Base-by-base conservation (phyloP, 768 basidiomycete species). In the Pleurotus giganteus region DNA sequence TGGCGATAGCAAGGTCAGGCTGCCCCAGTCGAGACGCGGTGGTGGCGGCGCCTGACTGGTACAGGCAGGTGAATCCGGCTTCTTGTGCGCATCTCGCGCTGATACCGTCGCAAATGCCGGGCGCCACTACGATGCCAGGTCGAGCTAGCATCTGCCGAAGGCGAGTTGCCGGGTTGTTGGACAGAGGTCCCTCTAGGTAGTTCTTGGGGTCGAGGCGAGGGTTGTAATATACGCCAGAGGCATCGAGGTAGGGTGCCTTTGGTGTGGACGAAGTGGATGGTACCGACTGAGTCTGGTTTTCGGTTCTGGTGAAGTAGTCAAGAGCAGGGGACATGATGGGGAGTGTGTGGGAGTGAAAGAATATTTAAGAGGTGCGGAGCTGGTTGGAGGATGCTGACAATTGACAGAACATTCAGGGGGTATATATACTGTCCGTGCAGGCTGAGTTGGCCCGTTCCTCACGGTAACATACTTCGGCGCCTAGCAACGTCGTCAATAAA, bases 41-140 rank as follows among this genome's bases (percentile, higher is more conserved):
- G 1, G 89, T 91, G 9, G 88, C 87, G 44, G 89, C 88, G 44
- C 89, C 89, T 61, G 86, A 89, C 69, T 90, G 88, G 66, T 91
- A 91, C 54, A 90, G 57, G 60, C 88, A 90, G 24, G 78, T 75
- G 60, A 90, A 91, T n/a, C 89, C 89, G 29, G 87, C 86, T 69
- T 91, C 88, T 4, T 90, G 68, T 6, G 89, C 89, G 58, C 88
- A 87, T 24, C 89, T 78, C 7, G 88, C 87, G 61, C 86, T 89
- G 63, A 91, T 90, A 47, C 87, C 87, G 54, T 89, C 87, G 53
- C 87, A 88, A 36, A 89, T 84, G 37, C 88, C 88, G 15, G 86
- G 88, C 2, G 86, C 88, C 60, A 87, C 68, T 42, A 89, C 83
- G 43, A 89, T 89, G 24, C 88, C 88, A 7, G 88, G 88, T 44